Conservation (phyloP, 2,329 filamentous ascomycete genomes). For the Apiospora aurea region DNA sequence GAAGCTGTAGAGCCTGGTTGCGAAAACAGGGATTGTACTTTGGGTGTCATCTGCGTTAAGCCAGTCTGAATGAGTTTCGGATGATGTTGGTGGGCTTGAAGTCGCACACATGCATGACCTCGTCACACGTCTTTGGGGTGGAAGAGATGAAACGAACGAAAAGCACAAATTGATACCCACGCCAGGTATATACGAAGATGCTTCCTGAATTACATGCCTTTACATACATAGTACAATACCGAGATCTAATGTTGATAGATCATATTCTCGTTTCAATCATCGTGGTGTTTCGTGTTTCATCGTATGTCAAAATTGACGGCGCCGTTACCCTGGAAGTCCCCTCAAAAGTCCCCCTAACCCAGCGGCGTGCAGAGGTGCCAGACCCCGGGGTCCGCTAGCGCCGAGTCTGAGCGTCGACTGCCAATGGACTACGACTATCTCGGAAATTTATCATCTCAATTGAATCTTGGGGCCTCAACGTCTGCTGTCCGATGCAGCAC, state of each 20-base stretch:
- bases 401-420: constrained; percentile 21
- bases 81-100: background rate
- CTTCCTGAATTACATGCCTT: background rate
- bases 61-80: background rate
- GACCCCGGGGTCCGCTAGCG: constrained; percentile 24
- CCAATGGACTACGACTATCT: background rate
- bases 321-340: constrained; percentile 19
- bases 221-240: background rate
- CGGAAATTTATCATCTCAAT: constrained; percentile 3
- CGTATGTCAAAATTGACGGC: background rate
- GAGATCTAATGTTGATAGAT: background rate
- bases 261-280: background rate
- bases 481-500: background rate
- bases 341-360: constrained; percentile 33
- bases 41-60: background rate
- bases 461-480: background rate
- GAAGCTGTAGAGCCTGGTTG: constrained; percentile 29
- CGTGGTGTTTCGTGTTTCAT: background rate
- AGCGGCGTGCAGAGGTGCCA: constrained; percentile 25
- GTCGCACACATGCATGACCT: background rate
- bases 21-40: too few species aligned
- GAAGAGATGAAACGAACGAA: background rate
- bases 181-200: background rate
- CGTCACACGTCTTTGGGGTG: background rate
- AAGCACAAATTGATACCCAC: constrained; percentile 9